Evolutionary conservation across 768 basidiomycete genomes (phyloP).

Genomic region (Mycena venus): DNA sequence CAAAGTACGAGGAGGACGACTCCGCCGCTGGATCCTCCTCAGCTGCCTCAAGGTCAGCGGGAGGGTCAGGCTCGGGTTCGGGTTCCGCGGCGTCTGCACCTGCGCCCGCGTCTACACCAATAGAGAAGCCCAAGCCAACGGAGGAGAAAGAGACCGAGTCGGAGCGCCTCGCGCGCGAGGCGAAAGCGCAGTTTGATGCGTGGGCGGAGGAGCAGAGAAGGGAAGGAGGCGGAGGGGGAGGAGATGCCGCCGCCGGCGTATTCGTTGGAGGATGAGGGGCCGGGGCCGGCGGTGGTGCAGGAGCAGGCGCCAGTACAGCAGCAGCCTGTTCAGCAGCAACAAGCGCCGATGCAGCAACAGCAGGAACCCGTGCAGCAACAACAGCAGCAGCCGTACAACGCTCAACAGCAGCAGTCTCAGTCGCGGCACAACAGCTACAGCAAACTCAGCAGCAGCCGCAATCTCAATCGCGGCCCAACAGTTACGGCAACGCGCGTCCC

Average conservation of each 20-base stretch:
- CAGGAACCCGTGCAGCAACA: neutral
- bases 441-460: too few relatives aligned
- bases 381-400: neutral
- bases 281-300: neutral
- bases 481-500: too few relatives aligned
- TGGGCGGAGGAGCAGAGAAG: slow-evolving; percentile 58
- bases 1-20: slow-evolving; percentile 61
- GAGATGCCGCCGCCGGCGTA: slow-evolving; percentile 81
- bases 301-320: slow-evolving; percentile 2
- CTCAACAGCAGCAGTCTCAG: neutral
- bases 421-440: neutral
- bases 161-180: slow-evolving; percentile 20
- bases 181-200: slow-evolving; percentile 29
- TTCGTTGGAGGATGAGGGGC: slow-evolving; percentile 62
- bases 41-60: neutral
- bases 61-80: too few relatives aligned
- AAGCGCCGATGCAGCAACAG: neutral
- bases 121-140: slow-evolving; percentile 30
- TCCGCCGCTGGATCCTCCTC: neutral
- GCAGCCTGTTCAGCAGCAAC: neutral
- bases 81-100: too few relatives aligned
- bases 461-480: neutral
- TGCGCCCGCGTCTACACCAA: slow-evolving; percentile 17
- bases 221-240: slow-evolving; percentile 59
- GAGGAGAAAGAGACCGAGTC: slow-evolving; percentile 32